Conservation (phyloP, 2,329 filamentous ascomycete species). For the Fusarium equiseti region DNA sequence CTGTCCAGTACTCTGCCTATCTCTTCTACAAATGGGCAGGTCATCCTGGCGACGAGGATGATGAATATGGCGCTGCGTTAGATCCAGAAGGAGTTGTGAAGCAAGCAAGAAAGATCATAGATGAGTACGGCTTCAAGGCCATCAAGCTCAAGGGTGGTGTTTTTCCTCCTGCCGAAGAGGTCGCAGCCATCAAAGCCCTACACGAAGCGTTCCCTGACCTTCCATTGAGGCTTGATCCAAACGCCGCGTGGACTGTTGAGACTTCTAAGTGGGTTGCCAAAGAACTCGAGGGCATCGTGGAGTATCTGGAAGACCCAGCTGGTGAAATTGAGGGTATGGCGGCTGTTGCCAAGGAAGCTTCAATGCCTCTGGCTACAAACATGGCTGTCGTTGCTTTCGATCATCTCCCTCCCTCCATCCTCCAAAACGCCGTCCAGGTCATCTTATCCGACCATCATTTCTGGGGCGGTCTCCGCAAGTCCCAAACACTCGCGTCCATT, state of each 20-base stretch:
- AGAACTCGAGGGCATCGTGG: slow-evolving; percentile 53
- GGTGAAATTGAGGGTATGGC: slow-evolving; percentile 58
- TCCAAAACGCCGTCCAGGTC: slow-evolving; percentile 56
- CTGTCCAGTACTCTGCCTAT: slow-evolving; percentile 58
- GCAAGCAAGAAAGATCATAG: slow-evolving; percentile 54
- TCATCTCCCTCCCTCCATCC: slow-evolving; percentile 55
- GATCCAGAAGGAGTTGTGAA: slow-evolving; percentile 52
- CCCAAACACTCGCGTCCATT: slow-evolving; percentile 55
- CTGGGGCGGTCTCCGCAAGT: slow-evolving; percentile 58
- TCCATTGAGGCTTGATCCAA: slow-evolving; percentile 55
- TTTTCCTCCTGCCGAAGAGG: slow-evolving; percentile 55
- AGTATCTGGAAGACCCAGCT: slow-evolving; percentile 57
- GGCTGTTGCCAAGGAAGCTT: slow-evolving; percentile 55
- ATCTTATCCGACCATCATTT: slow-evolving; percentile 58
- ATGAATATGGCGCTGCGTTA: slow-evolving; percentile 56
- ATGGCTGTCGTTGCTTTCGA: slow-evolving; percentile 58
- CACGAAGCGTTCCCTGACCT: slow-evolving; percentile 53
- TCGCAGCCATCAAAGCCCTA: slow-evolving; percentile 55
- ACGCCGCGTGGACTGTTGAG: slow-evolving; percentile 56
- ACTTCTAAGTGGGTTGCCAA: slow-evolving; percentile 56
- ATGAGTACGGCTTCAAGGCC: slow-evolving; percentile 58
- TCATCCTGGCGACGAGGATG: slow-evolving; percentile 55
- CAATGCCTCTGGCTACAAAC: slow-evolving; percentile 58
- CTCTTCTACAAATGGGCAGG: slow-evolving; percentile 59
- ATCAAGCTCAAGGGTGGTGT: slow-evolving; percentile 60